Evolutionary conservation across 768 basidiomycete genomes (phyloP).

Genomic region (Amanita jacksonii): DNA sequence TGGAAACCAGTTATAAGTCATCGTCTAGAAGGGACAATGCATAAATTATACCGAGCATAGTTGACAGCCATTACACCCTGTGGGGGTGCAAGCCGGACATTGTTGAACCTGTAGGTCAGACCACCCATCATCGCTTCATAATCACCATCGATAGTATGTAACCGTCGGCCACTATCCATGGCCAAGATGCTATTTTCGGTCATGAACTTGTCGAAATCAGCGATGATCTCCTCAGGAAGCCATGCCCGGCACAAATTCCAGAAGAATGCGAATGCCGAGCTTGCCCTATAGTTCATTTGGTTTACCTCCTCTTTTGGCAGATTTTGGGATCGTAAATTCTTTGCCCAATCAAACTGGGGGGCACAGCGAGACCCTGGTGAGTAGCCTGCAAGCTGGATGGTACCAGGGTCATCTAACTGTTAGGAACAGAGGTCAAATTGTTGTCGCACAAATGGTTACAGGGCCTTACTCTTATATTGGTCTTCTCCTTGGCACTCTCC

Average conservation of each 20-base stretch:
- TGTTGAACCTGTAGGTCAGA: background rate
- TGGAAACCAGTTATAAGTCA: slow-evolving; percentile 4
- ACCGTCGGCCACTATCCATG: background rate
- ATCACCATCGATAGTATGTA: background rate
- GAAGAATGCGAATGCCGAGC: slow-evolving; percentile 7
- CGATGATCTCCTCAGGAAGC: slow-evolving; percentile 2
- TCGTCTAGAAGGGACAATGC: background rate
- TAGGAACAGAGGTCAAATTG: background rate
- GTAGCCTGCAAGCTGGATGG: slow-evolving; percentile 4
- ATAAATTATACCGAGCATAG: slow-evolving; percentile 6
- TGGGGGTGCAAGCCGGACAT: slow-evolving; percentile 8
- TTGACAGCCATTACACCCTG: slow-evolving; percentile 8
- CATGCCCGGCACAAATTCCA: slow-evolving; percentile 4
- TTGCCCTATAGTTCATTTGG: background rate
- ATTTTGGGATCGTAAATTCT: slow-evolving; percentile 6
- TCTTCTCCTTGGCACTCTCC: slow-evolving; percentile 1
- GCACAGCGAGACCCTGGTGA: background rate
- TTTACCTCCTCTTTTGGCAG: background rate
- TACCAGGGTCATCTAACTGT: slow-evolving; percentile 6
- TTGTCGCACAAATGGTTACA: background rate
- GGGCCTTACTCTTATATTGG: background rate
- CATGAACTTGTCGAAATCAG: slow-evolving; percentile 1
- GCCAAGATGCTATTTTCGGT: background rate
- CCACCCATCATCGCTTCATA: slow-evolving; percentile 1
- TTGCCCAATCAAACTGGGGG: slow-evolving; percentile 5